Evolutionary conservation across 2,329 filamentous ascomycete genomes (phyloP).

Genomic region (Monosporascus sp.): DNA sequence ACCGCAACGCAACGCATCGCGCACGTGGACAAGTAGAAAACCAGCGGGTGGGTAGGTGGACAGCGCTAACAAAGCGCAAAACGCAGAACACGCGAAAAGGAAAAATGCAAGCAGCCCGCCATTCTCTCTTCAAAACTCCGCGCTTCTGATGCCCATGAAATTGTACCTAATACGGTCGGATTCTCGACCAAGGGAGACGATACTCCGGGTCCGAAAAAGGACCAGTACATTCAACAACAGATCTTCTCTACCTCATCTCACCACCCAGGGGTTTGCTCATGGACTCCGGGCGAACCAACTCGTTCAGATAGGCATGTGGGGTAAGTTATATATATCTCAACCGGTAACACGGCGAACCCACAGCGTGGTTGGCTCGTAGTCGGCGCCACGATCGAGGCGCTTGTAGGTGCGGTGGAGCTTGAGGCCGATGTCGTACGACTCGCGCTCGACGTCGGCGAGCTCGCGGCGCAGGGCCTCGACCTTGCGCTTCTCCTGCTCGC

Average conservation of each 20-base stretch:
- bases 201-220: no score
- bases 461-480: conserved; percentile 62
- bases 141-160: background rate
- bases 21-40: no score
- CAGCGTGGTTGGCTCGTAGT: conserved; percentile 62
- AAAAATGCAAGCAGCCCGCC: background rate
- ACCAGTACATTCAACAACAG: no score
- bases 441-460: conserved; percentile 66
- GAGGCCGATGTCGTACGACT: conserved; percentile 75
- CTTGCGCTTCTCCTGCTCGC: conserved; percentile 57
- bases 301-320: no score
- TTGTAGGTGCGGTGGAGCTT: conserved; percentile 72
- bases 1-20: no score
- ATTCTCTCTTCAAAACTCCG: background rate
- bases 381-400: conserved; percentile 62
- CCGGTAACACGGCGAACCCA: conserved; percentile 77
- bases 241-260: background rate
- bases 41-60: no score
- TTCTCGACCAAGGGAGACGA: no score
- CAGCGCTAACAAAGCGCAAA: no score
- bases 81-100: no score
- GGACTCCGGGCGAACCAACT: no score
- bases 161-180: background rate
- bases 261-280: no score
- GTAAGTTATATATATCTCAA: conserved; percentile 28